phyloP scores from a whole-genome alignment of 768 basidiomycete genomes.

The Lentinula aciculospora region DNA sequence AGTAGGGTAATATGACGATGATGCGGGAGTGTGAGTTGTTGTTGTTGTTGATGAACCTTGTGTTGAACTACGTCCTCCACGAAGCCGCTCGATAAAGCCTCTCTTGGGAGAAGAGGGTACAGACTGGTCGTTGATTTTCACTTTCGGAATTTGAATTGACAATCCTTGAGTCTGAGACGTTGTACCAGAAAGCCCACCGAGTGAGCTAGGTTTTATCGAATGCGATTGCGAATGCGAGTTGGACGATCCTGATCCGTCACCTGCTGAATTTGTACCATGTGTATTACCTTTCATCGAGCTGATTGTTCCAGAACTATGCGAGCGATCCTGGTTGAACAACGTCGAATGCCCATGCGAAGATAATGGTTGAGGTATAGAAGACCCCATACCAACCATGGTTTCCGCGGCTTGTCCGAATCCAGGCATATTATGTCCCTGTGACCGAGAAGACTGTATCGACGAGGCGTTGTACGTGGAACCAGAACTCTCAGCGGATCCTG shows the following conservation, averaged over 20 bases:
- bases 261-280: background rate
- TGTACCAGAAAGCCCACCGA: background rate
- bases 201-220: background rate
- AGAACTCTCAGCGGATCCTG: background rate
- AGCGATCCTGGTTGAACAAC: background rate
- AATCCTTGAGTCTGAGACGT: background rate
- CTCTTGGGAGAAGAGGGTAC: background rate
- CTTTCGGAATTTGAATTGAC: background rate
- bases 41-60: background rate
- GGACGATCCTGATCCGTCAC: background rate
- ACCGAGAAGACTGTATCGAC: background rate
- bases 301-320: background rate
- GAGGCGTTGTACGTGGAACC: background rate
- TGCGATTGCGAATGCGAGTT: constrained; percentile 4
- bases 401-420: constrained; percentile 4
- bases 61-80: constrained; percentile 1
- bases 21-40: background rate
- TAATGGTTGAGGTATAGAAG: background rate
- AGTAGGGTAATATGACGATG: constrained; percentile 1
- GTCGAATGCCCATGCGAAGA: background rate
- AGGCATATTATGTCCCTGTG: background rate
- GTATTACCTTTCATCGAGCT: background rate
- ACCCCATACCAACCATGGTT: background rate
- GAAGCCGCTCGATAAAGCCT: background rate
- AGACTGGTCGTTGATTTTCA: background rate